These are phyloP conservation scores for Pythium rishiriense DNA, from an alignment of 352 stramenopile species.

Conservation along the genomic window DNA sequence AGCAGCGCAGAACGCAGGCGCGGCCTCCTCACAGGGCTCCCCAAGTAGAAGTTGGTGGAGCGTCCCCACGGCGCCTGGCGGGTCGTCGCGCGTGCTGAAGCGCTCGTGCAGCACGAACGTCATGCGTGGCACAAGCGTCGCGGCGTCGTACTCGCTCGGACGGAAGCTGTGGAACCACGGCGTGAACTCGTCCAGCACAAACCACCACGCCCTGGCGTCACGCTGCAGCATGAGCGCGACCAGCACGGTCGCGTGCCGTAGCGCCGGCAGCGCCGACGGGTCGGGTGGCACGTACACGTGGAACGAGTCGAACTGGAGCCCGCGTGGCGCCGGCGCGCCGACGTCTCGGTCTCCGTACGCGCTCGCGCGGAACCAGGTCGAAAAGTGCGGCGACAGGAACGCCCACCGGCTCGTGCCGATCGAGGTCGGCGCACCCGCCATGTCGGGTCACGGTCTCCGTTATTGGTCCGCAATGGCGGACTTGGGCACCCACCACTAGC, in stretches of 20 bases:
- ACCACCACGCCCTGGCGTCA: not conserved
- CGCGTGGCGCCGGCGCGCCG: too few species aligned
- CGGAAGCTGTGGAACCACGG: not conserved
- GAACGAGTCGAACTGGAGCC: conserved; percentile 4
- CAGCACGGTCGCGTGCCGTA: not conserved
- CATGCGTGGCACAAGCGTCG: not conserved
- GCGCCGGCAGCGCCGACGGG: not conserved
- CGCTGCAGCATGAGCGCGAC: not conserved
- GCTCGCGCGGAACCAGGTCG: too few species aligned
- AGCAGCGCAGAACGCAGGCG: too few species aligned
- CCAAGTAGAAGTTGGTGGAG: not conserved
- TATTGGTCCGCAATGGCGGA: too few species aligned
- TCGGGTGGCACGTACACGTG: not conserved
- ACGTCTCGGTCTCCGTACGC: not conserved
- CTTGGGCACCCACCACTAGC: too few species aligned
- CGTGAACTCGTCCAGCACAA: not conserved
- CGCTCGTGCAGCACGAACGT: not conserved
- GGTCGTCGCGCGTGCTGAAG: not conserved
- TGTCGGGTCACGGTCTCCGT: too few species aligned
- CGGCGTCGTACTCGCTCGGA: conserved; percentile 1
- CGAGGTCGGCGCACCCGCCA: too few species aligned
- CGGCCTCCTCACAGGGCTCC: too few species aligned
- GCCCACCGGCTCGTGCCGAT: too few species aligned
- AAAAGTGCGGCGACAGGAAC: too few species aligned
- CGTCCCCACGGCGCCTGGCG: not conserved